Conservation (phyloP, 805 yeast species). For the Candida peoriensis region DNA sequence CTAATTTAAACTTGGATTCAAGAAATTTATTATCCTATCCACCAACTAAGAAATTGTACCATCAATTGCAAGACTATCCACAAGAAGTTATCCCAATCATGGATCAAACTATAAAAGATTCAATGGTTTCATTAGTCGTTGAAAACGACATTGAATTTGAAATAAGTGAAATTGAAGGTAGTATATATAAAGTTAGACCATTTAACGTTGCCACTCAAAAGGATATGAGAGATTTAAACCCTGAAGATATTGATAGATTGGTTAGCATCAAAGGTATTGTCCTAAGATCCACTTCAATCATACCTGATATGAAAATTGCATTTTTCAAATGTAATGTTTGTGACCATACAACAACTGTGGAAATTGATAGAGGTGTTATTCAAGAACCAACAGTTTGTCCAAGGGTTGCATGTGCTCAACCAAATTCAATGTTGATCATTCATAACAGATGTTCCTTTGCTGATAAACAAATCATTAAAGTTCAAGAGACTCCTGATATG, state of each 20-base stretch:
- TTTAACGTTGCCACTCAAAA: conserved; percentile 65
- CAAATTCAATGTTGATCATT: conserved; percentile 81
- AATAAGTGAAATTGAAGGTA: conserved; percentile 68
- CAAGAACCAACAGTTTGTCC: conserved; percentile 93
- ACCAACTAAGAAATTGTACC: conserved; percentile 70
- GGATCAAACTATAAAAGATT: conserved; percentile 94
- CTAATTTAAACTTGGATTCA: conserved; percentile 82
- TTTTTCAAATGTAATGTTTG: conserved; percentile 94
- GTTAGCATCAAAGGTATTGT: conserved; percentile 90
- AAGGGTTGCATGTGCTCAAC: conserved; percentile 75
- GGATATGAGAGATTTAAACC: conserved; percentile 92
- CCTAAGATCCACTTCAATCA: conserved; percentile 80
- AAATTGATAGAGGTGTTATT: conserved; percentile 90
- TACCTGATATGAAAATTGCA: conserved; percentile 97
- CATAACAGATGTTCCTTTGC: conserved; percentile 93
- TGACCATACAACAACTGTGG: conserved; percentile 86
- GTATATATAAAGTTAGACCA: conserved; percentile 84
- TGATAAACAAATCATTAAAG: conserved; percentile 88
- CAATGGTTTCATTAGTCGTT: conserved; percentile 68
- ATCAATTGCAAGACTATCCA: conserved; percentile 87
- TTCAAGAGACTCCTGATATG: conserved; percentile 93
- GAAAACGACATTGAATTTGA: conserved; percentile 48
- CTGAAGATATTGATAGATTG: conserved; percentile 89
- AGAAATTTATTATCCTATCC: conserved; percentile 72
- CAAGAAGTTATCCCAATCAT: conserved; percentile 96